Base-by-base conservation (phyloP, 768 basidiomycete species). In the Suillus cothurnatus region DNA sequence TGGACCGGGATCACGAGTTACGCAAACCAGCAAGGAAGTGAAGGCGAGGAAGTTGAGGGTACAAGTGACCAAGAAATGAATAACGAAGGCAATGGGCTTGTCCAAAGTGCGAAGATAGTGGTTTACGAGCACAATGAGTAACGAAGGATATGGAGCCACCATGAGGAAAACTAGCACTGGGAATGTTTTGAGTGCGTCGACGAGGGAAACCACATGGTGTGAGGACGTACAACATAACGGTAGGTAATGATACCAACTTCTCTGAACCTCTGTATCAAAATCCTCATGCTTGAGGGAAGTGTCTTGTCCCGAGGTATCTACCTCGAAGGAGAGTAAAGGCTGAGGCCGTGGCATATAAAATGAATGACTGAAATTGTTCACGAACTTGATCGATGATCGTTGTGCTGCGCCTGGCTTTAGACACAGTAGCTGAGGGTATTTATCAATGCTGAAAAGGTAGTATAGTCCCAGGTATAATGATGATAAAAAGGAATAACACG, bases 1-100 rank as follows among this genome's bases (percentile, higher is more conserved):
- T 6, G 87, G 86, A 0, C 93, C 93, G 15, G 93, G 93, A 74
- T 94, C 91, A 65, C 93, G 85, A 34, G 79, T 84, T 47, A 92
- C 79, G 67, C 89, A 89, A 49, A 90, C 82, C 60, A 92, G 87
- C 68, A 94, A 85, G 19, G 92, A 91, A 8, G 86, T 87, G 70
- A 91, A 84, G 17, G 86, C 84, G 73, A 90, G 76, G 72, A 94
- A 89, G 1, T 87, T 86, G 45, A 94, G 81, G 53, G 84, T 79
- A 71, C 91, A 92, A 23, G 84, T 85, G 63, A 81, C 72, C n/a
- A 82, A 43, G 2, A 92, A 77, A 71, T 94, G 92, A 0, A 79
- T 69, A 15, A 78, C 61, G 68, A 90, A 88, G 43, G 77, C 71
- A 19, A 77, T 53, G 4, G 85, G 80, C 43, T 81, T 77, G 58